phyloP scores from a whole-genome alignment of 345 rosid species.

The Arabis hirsuta region DNA sequence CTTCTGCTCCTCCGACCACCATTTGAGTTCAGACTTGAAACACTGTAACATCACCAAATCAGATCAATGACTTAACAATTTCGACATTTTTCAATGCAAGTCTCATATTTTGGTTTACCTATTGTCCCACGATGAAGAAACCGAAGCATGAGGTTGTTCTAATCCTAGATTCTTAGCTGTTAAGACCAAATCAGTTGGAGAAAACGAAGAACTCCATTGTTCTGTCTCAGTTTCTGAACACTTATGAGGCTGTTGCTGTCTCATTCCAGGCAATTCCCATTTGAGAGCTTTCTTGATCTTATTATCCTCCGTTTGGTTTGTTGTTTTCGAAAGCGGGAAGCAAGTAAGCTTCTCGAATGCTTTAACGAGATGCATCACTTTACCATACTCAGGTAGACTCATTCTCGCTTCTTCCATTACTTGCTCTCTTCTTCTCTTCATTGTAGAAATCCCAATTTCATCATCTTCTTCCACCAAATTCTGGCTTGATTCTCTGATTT shows the following conservation, averaged over 20 bases:
- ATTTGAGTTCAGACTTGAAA: slow-evolving; percentile 62
- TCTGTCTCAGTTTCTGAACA: slow-evolving; percentile 41
- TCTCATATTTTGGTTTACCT: slow-evolving; percentile 42
- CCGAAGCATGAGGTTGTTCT: slow-evolving; percentile 55
- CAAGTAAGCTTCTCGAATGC: slow-evolving; percentile 75
- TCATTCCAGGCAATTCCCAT: slow-evolving; percentile 87
- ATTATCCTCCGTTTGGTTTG: slow-evolving; percentile 35
- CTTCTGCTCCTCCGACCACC: slow-evolving; percentile 75
- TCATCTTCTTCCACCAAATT: slow-evolving; percentile 33
- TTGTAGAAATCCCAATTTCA: slow-evolving; percentile 44
- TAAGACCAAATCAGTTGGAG: slow-evolving; percentile 58
- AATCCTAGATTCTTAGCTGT: slow-evolving; percentile 69
- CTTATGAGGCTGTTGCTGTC: slow-evolving; percentile 48
- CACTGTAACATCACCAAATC: slow-evolving; percentile 40
- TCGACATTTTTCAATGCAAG: not conserved
- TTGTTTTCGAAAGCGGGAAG: slow-evolving; percentile 44
- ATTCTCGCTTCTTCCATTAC: slow-evolving; percentile 75
- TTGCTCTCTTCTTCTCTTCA: slow-evolving; percentile 83
- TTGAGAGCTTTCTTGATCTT: slow-evolving; percentile 53
- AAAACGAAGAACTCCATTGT: slow-evolving; percentile 48
- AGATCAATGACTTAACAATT: not conserved
- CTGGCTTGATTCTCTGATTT: slow-evolving; percentile 28
- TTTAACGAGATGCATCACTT: slow-evolving; percentile 80
- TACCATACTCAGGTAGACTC: slow-evolving; percentile 73
- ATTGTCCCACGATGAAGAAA: slow-evolving; percentile 70